phyloP scores from a whole-genome alignment of 2,329 filamentous ascomycete species.

The Sclerotinia borealis region DNA sequence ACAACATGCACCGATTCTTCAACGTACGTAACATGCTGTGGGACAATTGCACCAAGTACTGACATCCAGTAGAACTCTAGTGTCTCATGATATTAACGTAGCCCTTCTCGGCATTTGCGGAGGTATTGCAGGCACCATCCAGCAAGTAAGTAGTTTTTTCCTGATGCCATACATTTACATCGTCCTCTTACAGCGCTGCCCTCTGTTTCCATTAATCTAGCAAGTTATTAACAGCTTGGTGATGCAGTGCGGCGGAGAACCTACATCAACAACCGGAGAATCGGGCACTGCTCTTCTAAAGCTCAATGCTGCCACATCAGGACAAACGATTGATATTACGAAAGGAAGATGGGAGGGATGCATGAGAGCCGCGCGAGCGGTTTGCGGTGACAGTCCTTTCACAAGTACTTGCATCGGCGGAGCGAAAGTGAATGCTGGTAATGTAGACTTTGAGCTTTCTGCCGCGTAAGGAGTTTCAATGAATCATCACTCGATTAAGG shows the following conservation, averaged over 20 bases:
- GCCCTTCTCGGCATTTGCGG: constrained; percentile 45
- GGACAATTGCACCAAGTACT: background rate
- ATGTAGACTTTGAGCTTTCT: constrained; percentile 19
- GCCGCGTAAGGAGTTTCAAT: no score
- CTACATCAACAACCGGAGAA: constrained; percentile 39
- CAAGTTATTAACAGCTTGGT: background rate
- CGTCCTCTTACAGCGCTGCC: background rate
- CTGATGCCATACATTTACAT: background rate
- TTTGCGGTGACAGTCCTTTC: constrained; percentile 22
- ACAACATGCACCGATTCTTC: constrained; percentile 32
- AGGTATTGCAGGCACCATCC: constrained; percentile 41
- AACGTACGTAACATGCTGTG: constrained; percentile 20
- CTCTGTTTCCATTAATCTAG: background rate
- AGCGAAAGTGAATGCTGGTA: constrained; percentile 18
- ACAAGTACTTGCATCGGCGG: constrained; percentile 27
- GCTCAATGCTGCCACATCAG: constrained; percentile 37
- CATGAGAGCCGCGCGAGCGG: constrained; percentile 41
- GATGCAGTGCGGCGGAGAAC: constrained; percentile 39
- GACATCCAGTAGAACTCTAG: constrained; percentile 15
- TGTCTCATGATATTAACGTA: constrained; percentile 42
- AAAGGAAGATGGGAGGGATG: constrained; percentile 50
- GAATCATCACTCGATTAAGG: no score
- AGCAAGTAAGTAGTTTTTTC: constrained; percentile 12
- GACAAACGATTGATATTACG: constrained; percentile 46
- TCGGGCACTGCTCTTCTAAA: constrained; percentile 44